phyloP scores from a whole-genome alignment of 257 asterid species.

The Ocimum tenuiflorum region DNA sequence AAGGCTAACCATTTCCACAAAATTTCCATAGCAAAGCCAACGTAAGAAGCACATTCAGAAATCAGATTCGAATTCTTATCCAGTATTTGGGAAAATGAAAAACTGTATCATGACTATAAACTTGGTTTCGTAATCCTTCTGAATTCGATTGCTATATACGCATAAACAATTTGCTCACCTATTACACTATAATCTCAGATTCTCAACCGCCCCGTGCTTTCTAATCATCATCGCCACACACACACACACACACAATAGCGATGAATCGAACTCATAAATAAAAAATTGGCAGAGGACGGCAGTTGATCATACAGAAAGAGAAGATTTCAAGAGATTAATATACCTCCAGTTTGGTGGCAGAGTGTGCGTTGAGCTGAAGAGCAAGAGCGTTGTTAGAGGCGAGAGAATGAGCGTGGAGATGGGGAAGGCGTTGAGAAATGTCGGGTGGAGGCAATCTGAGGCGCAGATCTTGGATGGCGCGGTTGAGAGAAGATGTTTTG shows the following conservation, averaged over 20 bases:
- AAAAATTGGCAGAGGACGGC: too few species aligned
- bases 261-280: background rate
- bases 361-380: slow-evolving; percentile 84
- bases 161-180: too few species aligned
- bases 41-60: background rate
- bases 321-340: background rate
- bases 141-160: background rate
- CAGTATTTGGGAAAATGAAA: background rate
- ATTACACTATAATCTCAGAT: background rate
- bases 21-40: background rate
- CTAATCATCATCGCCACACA: background rate
- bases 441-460: slow-evolving; percentile 89
- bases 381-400: slow-evolving; percentile 85
- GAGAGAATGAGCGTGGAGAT: slow-evolving; percentile 93
- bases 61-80: background rate
- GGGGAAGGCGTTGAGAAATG: slow-evolving; percentile 85
- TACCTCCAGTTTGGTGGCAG: slow-evolving; percentile 80
- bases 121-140: background rate
- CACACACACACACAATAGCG: background rate
- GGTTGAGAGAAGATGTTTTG: slow-evolving; percentile 58
- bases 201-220: background rate
- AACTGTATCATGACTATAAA: background rate
- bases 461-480: slow-evolving; percentile 91
- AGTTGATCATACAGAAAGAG: too few species aligned
- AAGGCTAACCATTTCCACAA: too few species aligned